Conservation (phyloP, 345 rosid genomes). For the Gynandropsis gynandra region DNA sequence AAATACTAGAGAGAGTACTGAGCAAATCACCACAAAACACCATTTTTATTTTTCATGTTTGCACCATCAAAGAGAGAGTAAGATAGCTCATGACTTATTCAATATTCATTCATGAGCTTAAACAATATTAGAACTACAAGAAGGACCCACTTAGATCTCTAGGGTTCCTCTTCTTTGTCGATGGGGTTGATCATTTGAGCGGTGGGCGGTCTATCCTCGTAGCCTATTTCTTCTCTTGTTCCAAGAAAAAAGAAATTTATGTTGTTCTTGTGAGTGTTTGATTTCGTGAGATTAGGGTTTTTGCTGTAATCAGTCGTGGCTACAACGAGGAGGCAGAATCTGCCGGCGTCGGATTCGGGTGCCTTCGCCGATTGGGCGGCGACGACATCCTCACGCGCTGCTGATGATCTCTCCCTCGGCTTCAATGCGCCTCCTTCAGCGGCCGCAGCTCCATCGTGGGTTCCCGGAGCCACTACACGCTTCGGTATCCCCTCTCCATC, state of each 20-base stretch:
- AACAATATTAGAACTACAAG: no score
- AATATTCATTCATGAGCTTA: no score
- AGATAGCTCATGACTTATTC: no score
- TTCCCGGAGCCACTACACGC: slow-evolving; percentile 35
- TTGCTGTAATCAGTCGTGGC: slow-evolving; percentile 66
- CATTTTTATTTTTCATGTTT: no score
- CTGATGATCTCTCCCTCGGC: slow-evolving; percentile 94
- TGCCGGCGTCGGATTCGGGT: slow-evolving; percentile 68
- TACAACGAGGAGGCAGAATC: slow-evolving; percentile 77
- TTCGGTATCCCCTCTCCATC: slow-evolving; percentile 41
- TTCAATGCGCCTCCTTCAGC: slow-evolving; percentile 75
- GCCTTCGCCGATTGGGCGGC: slow-evolving; percentile 90
- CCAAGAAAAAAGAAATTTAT: background rate
- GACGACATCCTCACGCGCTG: slow-evolving; percentile 49
- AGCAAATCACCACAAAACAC: no score
- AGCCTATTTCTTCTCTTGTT: background rate
- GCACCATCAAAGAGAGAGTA: no score
- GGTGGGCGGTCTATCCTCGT: background rate
- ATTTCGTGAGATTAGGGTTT: slow-evolving; percentile 23
- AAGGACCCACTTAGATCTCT: background rate
- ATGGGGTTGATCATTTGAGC: slow-evolving; percentile 5
- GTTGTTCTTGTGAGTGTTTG: background rate
- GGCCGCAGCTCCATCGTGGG: slow-evolving; percentile 48
- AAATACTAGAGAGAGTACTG: no score
- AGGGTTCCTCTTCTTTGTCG: background rate